These are phyloP conservation scores for Populus trichocarpa DNA, from an alignment of 441 rosid genomes.

Conservation along the genomic window DNA sequence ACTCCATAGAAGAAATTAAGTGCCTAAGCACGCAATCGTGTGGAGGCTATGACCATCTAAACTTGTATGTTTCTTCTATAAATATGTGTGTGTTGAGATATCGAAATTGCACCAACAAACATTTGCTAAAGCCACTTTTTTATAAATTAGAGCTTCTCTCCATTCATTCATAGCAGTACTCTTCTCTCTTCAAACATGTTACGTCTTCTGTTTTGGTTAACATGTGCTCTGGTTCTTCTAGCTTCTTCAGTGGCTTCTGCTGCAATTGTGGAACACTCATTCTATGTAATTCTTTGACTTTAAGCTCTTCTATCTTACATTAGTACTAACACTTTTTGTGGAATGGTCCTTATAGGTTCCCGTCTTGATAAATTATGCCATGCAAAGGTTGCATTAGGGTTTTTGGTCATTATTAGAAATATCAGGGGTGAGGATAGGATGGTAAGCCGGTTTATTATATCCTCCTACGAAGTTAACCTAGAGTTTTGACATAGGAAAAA, in stretches of 20 bases:
- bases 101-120: not conserved
- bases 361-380: not conserved
- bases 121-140: not conserved
- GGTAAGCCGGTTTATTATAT: not conserved
- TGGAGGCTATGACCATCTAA: not conserved
- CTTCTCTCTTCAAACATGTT: constrained; percentile 27
- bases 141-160: not conserved
- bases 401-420: not conserved
- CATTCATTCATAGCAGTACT: not conserved
- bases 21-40: constrained; percentile 1
- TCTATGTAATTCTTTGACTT: constrained; percentile 40
- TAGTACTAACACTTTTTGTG: not conserved
- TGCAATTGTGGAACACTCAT: constrained; percentile 60
- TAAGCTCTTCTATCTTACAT: no score
- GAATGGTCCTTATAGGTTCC: not conserved
- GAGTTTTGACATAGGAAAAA: not conserved
- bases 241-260: constrained; percentile 55
- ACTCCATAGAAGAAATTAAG: not conserved
- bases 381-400: not conserved
- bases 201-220: constrained; percentile 25
- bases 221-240: constrained; percentile 31
- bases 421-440: not conserved
- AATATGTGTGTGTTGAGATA: not conserved
- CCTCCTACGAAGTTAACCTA: not conserved
- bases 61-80: not conserved